Conservation (phyloP, 2,329 filamentous ascomycete species). For the Coniochaeta sp. region DNA sequence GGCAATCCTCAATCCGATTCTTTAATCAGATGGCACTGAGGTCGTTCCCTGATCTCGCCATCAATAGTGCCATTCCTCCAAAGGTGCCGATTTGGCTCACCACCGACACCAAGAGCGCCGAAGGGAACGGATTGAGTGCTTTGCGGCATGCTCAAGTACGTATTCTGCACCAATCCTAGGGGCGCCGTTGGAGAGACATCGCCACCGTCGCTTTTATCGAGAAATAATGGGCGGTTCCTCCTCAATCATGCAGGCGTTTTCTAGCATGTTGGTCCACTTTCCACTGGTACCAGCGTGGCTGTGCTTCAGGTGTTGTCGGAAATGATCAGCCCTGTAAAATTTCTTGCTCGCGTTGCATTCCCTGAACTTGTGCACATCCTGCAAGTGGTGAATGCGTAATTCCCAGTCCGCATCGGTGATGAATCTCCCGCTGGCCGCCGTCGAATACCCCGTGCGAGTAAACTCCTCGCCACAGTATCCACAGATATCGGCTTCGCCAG, state of each 20-base stretch:
- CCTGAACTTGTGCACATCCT: slow-evolving; percentile 88
- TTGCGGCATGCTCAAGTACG: too few relatives aligned
- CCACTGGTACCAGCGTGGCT: slow-evolving; percentile 93
- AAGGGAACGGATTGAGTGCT: too few relatives aligned
- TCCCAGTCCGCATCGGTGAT: slow-evolving; percentile 85
- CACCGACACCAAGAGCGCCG: too few relatives aligned
- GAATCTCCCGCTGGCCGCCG: slow-evolving; percentile 16
- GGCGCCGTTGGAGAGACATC: not conserved
- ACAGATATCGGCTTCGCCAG: slow-evolving; percentile 69
- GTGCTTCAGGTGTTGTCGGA: slow-evolving; percentile 96
- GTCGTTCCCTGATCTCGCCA: too few relatives aligned
- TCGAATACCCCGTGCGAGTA: slow-evolving; percentile 34
- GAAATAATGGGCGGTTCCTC: slow-evolving; percentile 54
- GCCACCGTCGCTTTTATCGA: not conserved
- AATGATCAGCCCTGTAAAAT: slow-evolving; percentile 95
- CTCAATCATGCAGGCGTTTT: slow-evolving; percentile 92
- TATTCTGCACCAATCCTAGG: too few relatives aligned
- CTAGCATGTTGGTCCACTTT: slow-evolving; percentile 98
- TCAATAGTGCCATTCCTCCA: too few relatives aligned
- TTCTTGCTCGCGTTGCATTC: slow-evolving; percentile 99
- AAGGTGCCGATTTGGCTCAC: too few relatives aligned
- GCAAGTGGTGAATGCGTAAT: slow-evolving; percentile 75
- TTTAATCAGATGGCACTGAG: not conserved
- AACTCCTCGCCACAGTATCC: slow-evolving; percentile 97
- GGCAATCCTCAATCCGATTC: not conserved